Conservation (phyloP, 371 early-diverging fungal species). For the Actinomortierella wolfii region DNA sequence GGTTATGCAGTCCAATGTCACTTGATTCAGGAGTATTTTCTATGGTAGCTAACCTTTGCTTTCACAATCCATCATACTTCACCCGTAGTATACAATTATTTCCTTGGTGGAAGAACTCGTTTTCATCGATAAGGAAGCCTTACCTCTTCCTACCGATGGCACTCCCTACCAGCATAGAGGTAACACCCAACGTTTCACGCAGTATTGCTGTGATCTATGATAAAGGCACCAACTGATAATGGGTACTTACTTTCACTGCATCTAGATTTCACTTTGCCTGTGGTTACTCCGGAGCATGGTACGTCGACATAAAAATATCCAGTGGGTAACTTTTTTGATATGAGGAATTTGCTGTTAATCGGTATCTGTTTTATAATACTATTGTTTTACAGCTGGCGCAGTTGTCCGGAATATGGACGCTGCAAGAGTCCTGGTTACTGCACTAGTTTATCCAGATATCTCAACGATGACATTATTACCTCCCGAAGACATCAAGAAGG, state of each 20-base stretch:
- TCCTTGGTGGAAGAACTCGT: constrained; percentile 50
- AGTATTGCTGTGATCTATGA: constrained; percentile 3
- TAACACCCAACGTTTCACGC: too few species aligned
- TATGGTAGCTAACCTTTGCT: not conserved
- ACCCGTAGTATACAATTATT: constrained; percentile 50
- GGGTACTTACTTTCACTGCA: not conserved
- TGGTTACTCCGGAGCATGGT: constrained; percentile 48
- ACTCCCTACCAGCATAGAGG: constrained; percentile 65
- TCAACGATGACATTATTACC: constrained; percentile 28
- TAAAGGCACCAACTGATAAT: not conserved
- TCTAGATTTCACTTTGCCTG: constrained; percentile 48
- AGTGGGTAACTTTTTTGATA: too few species aligned
- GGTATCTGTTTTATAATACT: too few species aligned
- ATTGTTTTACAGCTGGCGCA: constrained; percentile 25
- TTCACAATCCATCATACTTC: constrained; percentile 1
- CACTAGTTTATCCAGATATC: constrained; percentile 50
- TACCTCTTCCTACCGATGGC: constrained; percentile 55
- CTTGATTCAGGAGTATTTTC: not conserved
- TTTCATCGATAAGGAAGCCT: constrained; percentile 54
- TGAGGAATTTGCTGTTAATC: too few species aligned
- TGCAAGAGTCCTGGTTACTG: constrained; percentile 50
- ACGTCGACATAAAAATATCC: not conserved
- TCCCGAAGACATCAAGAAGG: constrained; percentile 13
- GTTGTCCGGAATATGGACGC: constrained; percentile 55
- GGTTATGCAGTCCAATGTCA: not conserved